A percentile compares a stretch with the other conserved stretches of the same genome.
Conservation (phyloP, 768 basidiomycete species). For the Suillus subalutaceus region DNA sequence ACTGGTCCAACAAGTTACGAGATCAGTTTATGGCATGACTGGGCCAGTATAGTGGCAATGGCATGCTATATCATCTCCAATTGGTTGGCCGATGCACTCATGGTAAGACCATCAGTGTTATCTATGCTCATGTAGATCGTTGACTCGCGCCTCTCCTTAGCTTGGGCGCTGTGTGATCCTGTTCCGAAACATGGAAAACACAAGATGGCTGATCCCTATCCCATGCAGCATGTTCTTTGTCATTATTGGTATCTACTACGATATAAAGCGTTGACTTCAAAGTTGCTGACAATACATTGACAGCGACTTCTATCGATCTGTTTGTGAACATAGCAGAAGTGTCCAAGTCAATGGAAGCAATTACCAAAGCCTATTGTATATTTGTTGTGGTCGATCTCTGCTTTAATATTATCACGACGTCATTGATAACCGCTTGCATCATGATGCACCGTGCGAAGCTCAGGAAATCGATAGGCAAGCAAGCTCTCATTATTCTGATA, state of each 20-base stretch:
- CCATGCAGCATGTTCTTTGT: background rate
- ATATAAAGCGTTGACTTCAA: background rate
- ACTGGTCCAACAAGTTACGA: slow-evolving; percentile 22
- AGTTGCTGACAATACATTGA: background rate
- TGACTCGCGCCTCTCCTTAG: background rate
- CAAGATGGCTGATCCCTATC: slow-evolving; percentile 2
- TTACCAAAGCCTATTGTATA: background rate
- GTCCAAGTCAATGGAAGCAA: background rate
- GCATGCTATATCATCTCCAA: slow-evolving; percentile 28
- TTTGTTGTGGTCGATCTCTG: background rate
- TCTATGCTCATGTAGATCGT: slow-evolving; percentile 9
- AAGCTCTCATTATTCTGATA: background rate
- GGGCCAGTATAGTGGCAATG: slow-evolving; percentile 26
- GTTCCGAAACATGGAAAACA: slow-evolving; percentile 2
- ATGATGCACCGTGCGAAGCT: slow-evolving; percentile 6
- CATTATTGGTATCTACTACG: slow-evolving; percentile 3
- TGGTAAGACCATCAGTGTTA: slow-evolving; percentile 19
- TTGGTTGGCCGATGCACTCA: slow-evolving; percentile 34
- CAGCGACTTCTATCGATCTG: slow-evolving; percentile 1
- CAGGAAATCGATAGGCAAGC: background rate
- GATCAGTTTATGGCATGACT: slow-evolving; percentile 28
- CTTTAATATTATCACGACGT: slow-evolving; percentile 1
- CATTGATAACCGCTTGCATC: background rate
- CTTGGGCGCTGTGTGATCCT: slow-evolving; percentile 2
- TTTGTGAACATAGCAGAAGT: background rate